A percentile compares a stretch with the other conserved stretches of the same genome.
Evolutionary conservation across 1,139 yeast genomes (phyloP).

Genomic region (Candida sp.): DNA sequence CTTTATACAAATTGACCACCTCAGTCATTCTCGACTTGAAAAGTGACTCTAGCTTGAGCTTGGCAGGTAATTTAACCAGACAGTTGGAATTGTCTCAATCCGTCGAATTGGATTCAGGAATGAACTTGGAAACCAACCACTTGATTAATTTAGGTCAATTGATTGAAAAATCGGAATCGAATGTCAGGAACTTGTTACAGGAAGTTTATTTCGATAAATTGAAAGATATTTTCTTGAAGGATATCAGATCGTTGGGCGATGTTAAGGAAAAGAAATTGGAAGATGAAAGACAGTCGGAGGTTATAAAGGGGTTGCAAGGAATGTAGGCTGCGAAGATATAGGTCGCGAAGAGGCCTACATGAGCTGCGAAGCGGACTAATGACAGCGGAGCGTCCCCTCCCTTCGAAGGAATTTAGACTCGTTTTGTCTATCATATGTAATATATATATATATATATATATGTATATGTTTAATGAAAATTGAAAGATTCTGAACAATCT

Average conservation of each 20-base stretch:
- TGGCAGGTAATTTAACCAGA: slow-evolving; percentile 85
- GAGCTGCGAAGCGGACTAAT: no score
- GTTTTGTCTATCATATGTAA: no score
- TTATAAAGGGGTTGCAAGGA: slow-evolving; percentile 47
- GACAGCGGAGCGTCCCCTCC: no score
- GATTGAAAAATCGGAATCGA: slow-evolving; percentile 86
- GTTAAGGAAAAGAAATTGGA: slow-evolving; percentile 36
- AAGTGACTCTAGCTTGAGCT: slow-evolving; percentile 38
- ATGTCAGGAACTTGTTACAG: slow-evolving; percentile 81
- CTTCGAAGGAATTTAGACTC: no score
- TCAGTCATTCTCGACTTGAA: slow-evolving; percentile 78
- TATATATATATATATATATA: no score
- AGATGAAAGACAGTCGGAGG: slow-evolving; percentile 42
- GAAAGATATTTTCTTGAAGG: slow-evolving; percentile 70
- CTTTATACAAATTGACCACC: slow-evolving; percentile 75
- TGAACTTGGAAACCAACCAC: slow-evolving; percentile 57
- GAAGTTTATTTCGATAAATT: slow-evolving; percentile 96
- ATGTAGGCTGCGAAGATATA: no score
- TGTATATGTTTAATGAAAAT: no score
- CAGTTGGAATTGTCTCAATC: slow-evolving; percentile 56
- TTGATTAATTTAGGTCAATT: slow-evolving; percentile 81
- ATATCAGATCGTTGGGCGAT: slow-evolving; percentile 57
- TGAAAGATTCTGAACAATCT: no score
- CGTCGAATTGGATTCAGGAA: slow-evolving; percentile 34
- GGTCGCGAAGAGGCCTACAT: no score